These are phyloP conservation scores for Echinochloa phyllopogon DNA, from an alignment of 176 grass and related monocot genomes.

Conservation along the genomic window DNA sequence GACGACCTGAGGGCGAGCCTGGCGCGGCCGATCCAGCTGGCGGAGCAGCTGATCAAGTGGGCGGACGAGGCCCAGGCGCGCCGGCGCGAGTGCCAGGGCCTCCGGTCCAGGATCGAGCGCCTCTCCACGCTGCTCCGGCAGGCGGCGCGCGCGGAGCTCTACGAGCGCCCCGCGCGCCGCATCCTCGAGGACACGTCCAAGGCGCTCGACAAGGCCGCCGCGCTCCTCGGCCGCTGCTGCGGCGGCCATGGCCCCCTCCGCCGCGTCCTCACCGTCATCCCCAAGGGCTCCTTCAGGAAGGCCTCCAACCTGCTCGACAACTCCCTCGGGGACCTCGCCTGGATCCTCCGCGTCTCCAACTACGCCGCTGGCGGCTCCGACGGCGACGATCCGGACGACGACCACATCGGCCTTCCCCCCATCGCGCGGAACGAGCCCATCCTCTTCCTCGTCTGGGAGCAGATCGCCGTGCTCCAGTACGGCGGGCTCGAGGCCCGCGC, in stretches of 20 bases:
- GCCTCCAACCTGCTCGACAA: constrained; percentile 61
- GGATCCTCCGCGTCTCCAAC: constrained; percentile 84
- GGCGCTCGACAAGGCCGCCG: constrained; percentile 70
- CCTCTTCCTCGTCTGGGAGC: constrained; percentile 81
- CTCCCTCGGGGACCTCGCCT: constrained; percentile 80
- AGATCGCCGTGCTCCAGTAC: constrained; percentile 68
- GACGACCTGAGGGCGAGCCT: constrained; percentile 76
- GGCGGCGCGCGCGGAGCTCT: constrained; percentile 88
- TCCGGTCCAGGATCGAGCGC: constrained; percentile 78
- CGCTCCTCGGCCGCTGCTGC: constrained; percentile 51
- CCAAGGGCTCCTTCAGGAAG: constrained; percentile 65
- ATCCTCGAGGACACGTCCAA: constrained; percentile 83
- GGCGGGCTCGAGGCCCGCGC: constrained; percentile 65
- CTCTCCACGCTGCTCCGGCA: constrained; percentile 77
- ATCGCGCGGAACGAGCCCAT: constrained; percentile 84
- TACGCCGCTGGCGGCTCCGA: constrained; percentile 20
- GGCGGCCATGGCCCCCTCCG: constrained; percentile 39
- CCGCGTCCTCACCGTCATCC: constrained; percentile 75
- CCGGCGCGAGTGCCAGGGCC: constrained; percentile 78
- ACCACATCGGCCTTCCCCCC: constrained; percentile 66
- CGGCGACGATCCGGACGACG: constrained; percentile 43
- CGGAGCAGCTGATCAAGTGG: constrained; percentile 90
- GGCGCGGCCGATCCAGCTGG: constrained; percentile 88
- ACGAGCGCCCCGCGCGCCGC: constrained; percentile 87
- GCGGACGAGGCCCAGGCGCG: constrained; percentile 67